phyloP scores from a whole-genome alignment of 2,329 filamentous ascomycete genomes.

The Pseudogymnoascus sp. region DNA sequence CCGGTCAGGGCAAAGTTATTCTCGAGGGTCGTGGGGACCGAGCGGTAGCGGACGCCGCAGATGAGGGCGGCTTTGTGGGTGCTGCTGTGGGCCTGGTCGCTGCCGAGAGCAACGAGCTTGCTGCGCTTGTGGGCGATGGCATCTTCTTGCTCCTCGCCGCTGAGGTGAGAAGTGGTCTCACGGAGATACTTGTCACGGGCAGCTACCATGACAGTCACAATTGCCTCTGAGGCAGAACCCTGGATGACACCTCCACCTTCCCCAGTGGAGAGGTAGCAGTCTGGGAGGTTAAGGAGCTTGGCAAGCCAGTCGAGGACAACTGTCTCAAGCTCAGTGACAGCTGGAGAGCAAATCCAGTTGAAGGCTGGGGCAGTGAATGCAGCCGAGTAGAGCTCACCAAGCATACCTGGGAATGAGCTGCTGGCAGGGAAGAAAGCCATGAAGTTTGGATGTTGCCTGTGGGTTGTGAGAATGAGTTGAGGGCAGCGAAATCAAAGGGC shows the following conservation, averaged over 20 bases:
- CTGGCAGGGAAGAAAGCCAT: constrained; percentile 90
- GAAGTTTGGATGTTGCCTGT: constrained; percentile 78
- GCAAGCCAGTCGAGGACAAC: constrained; percentile 89
- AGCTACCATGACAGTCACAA: constrained; percentile 78
- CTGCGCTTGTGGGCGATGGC: constrained; percentile 56
- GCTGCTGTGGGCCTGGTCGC: constrained; percentile 70
- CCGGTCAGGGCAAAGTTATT: constrained; percentile 65
- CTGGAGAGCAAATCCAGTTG: constrained; percentile 94
- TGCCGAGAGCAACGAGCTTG: constrained; percentile 70
- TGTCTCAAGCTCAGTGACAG: constrained; percentile 87
- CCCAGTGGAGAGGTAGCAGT: constrained; percentile 63
- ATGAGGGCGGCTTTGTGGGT: constrained; percentile 84
- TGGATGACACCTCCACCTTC: constrained; percentile 88
- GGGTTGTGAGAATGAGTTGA: constrained; percentile 8
- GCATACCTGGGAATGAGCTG: constrained; percentile 72
- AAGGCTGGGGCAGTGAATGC: constrained; percentile 86
- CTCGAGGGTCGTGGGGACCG: constrained; percentile 52
- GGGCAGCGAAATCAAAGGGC: neutral
- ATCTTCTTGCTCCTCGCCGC: constrained; percentile 56
- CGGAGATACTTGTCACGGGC: constrained; percentile 72
- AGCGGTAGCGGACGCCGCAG: constrained; percentile 71
- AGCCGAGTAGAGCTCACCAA: constrained; percentile 86
- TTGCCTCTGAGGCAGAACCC: constrained; percentile 78
- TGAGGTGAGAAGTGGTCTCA: constrained; percentile 44
- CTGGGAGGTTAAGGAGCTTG: constrained; percentile 62